Conservation (phyloP, 139 green algal species). For the Spirogloea muscicola region DNA sequence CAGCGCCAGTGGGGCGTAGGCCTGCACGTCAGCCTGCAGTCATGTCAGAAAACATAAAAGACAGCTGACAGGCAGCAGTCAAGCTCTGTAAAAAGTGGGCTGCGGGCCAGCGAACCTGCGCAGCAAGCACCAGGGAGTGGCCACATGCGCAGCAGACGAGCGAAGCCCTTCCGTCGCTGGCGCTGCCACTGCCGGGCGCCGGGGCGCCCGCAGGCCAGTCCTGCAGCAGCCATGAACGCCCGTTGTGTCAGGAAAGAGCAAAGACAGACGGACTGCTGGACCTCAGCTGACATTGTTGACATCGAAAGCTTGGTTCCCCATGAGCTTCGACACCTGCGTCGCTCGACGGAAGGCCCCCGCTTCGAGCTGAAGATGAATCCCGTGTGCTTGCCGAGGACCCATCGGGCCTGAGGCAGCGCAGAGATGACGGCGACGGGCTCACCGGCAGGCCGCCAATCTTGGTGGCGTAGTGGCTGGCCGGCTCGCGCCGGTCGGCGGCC, state of each 20-base stretch:
- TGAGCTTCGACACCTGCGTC: not conserved
- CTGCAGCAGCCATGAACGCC: not conserved
- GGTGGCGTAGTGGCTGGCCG: conserved; percentile 9
- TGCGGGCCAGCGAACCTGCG: not conserved
- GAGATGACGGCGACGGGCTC: not conserved
- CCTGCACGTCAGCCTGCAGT: too few relatives aligned
- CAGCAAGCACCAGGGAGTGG: not conserved
- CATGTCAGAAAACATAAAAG: too few relatives aligned
- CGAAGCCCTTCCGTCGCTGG: too few relatives aligned
- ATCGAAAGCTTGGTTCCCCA: not conserved
- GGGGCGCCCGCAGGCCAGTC: too few relatives aligned
- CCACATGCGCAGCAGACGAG: too few relatives aligned
- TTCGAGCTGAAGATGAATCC: not conserved
- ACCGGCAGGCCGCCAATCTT: conserved; percentile 15
- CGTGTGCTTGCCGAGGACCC: not conserved
- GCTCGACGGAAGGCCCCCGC: not conserved
- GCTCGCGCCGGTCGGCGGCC: not conserved
- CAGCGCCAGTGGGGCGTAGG: not conserved
- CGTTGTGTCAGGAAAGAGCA: not conserved
- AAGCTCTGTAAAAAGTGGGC: not conserved
- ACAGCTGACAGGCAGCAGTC: too few relatives aligned
- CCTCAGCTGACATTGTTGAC: not conserved
- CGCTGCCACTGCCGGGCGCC: too few relatives aligned
- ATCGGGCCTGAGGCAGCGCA: not conserved
- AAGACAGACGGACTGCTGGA: too few relatives aligned